These are phyloP conservation scores for Tetrapisispora fleetii DNA, from an alignment of 805 yeast species.

Conservation along the genomic window DNA sequence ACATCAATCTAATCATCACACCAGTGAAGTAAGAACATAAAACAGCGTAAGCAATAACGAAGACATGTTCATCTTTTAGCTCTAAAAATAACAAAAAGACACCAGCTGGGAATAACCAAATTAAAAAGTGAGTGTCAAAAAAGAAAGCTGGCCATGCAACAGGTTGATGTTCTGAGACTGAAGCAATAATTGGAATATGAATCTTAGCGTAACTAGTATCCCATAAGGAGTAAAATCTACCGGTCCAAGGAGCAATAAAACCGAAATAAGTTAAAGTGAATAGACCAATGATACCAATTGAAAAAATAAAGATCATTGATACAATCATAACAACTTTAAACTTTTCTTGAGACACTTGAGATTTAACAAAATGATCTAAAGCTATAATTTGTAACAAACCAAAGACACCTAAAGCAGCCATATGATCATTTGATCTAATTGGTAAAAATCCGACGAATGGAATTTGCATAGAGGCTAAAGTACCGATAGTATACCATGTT, in stretches of 20 bases:
- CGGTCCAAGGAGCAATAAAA: slow-evolving; percentile 98
- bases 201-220: slow-evolving; percentile 96
- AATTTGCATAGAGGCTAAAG: slow-evolving; percentile 97
- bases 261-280: slow-evolving; percentile 80
- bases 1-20: slow-evolving; percentile 96
- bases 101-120: slow-evolving; percentile 98
- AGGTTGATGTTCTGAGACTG: slow-evolving; percentile 98
- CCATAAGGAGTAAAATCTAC: slow-evolving; percentile 97
- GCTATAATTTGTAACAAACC: slow-evolving; percentile 89
- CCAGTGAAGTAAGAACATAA: slow-evolving; percentile 96
- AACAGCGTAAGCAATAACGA: slow-evolving; percentile 85
- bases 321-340: slow-evolving; percentile 61
- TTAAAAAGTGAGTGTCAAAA: slow-evolving; percentile 83
- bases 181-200: slow-evolving; percentile 96
- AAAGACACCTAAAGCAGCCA: slow-evolving; percentile 96
- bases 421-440: slow-evolving; percentile 92
- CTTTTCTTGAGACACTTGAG: slow-evolving; percentile 59
- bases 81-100: slow-evolving; percentile 85
- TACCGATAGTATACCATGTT: slow-evolving; percentile 95
- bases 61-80: slow-evolving; percentile 82
- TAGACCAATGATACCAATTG: slow-evolving; percentile 60
- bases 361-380: slow-evolving; percentile 69
- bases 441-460: slow-evolving; percentile 98
- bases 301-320: slow-evolving; percentile 45
- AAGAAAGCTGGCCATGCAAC: slow-evolving; percentile 99